Conservation (phyloP, 202 grass and related monocot genomes). For the Zoysia matrella region DNA sequence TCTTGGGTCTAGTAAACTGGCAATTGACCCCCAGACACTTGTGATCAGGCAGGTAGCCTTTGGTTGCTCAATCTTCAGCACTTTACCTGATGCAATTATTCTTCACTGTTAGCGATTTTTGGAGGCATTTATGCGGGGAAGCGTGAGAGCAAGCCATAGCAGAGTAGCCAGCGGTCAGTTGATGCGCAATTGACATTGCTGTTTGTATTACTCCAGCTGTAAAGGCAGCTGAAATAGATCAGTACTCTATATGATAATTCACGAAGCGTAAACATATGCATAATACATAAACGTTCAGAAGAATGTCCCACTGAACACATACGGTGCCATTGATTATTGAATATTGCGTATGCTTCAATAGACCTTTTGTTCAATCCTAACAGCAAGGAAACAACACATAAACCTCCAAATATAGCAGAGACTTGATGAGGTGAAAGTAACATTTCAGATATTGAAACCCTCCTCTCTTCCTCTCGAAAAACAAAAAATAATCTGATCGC, state of each 20-base stretch:
- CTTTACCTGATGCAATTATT: neutral
- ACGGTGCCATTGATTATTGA: neutral
- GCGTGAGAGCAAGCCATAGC: neutral
- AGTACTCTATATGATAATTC: neutral
- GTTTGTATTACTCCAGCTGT: neutral
- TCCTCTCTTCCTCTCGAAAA: no score
- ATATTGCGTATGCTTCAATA: neutral
- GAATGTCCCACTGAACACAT: neutral
- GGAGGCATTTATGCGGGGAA: neutral
- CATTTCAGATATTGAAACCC: no score
- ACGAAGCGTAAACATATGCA: neutral
- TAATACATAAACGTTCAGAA: neutral
- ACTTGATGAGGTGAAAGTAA: no score
- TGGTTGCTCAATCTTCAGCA: neutral
- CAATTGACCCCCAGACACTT: neutral
- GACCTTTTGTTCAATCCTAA: neutral
- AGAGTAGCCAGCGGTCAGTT: neutral
- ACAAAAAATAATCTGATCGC: neutral
- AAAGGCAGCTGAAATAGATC: conserved; percentile 39
- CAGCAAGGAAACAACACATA: neutral
- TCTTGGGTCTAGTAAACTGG: neutral
- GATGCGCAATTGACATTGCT: conserved; percentile 30
- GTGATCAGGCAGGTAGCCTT: neutral
- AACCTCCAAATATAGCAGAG: neutral
- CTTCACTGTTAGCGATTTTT: neutral